Evolutionary conservation across 768 basidiomycete genomes (phyloP).

Genomic region (Russula sp.): DNA sequence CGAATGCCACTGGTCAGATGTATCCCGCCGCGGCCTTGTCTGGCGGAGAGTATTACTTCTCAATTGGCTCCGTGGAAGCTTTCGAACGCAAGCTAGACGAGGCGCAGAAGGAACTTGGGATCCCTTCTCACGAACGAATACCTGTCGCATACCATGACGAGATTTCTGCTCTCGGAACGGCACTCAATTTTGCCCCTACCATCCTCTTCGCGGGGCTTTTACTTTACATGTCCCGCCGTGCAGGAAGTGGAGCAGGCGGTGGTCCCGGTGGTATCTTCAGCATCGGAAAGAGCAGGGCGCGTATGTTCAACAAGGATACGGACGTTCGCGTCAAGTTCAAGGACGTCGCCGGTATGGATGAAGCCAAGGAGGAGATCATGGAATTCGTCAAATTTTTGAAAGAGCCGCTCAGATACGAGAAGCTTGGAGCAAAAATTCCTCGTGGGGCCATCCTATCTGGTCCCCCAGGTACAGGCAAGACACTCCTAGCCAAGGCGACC

Average conservation of each 20-base stretch:
- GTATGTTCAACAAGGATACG: slow-evolving; percentile 95
- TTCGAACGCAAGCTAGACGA: slow-evolving; percentile 95
- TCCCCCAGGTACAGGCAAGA: slow-evolving; percentile 98
- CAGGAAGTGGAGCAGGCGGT: slow-evolving; percentile 51
- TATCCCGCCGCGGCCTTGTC: slow-evolving; percentile 54
- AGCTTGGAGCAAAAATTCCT: slow-evolving; percentile 95
- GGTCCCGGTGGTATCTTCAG: slow-evolving; percentile 89
- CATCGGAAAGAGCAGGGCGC: slow-evolving; percentile 93
- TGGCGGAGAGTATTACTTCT: slow-evolving; percentile 80
- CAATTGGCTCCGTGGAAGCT: slow-evolving; percentile 94
- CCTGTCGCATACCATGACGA: slow-evolving; percentile 97
- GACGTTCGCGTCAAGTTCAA: slow-evolving; percentile 90
- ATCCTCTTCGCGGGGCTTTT: slow-evolving; percentile 86
- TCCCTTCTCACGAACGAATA: slow-evolving; percentile 88
- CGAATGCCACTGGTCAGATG: slow-evolving; percentile 77
- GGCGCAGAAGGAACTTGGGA: slow-evolving; percentile 87
- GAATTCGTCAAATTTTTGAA: slow-evolving; percentile 99
- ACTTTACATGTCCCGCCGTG: slow-evolving; percentile 77
- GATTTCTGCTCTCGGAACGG: slow-evolving; percentile 73
- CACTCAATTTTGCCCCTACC: slow-evolving; percentile 93
- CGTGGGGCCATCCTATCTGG: slow-evolving; percentile 93
- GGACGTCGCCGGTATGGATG: slow-evolving; percentile 99
- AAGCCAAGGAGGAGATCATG: slow-evolving; percentile 99
- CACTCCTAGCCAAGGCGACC: slow-evolving; percentile 94
- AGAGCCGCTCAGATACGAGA: slow-evolving; percentile 91